Evolutionary conservation across 164 flowering plant genomes (phyloP), one percentile per base, ranked within the genome.

Genomic region (Protea cynaroides): DNA sequence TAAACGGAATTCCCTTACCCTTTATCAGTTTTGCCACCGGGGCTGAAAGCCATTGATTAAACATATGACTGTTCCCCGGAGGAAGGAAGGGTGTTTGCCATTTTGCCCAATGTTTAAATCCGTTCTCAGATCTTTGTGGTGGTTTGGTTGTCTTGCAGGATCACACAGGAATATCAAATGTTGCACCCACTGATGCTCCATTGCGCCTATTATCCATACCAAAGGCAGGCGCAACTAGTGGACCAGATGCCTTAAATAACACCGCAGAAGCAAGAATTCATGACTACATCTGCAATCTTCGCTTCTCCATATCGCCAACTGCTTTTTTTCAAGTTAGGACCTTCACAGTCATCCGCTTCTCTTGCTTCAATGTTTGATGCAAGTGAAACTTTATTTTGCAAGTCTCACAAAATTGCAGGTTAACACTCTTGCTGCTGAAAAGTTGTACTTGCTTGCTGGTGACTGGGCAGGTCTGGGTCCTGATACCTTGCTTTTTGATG

Each of bases 401-500:
- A 68, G 59, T 74, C 66, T 74, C 50, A 65, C 59, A 25, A 67
- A 40, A 38, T 62, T 73, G 68, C 73, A 77, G 80, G 80, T 77
- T 69, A 77, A 77, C 67, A 77, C 80, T 43, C 80, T 74, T 71
- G 80, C 77, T 59, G 80, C 80, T 38, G 77, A 77, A 63, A 76
- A 76, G 68, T 69, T 77, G 25, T 77, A 77, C 62, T 77, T 92
- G 7, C 96, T 94, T 61, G 99, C 97, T 69, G 99, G 99, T 66
- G 92, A 94, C 66, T 94, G 99, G 99, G 99, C 99, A 65, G 80
- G 71, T 53, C 74, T 94, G 70, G 92, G 86, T 70, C 89, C 91
- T 23, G 88, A 89, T 75, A 94, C 99, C 43, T 81, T 94, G 84
- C 92, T 91, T 44, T 91, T 94, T 70, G 97, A 94, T 74, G 65